Conservation (phyloP, 2,329 filamentous ascomycete species). For the Nigrospora oryzae region DNA sequence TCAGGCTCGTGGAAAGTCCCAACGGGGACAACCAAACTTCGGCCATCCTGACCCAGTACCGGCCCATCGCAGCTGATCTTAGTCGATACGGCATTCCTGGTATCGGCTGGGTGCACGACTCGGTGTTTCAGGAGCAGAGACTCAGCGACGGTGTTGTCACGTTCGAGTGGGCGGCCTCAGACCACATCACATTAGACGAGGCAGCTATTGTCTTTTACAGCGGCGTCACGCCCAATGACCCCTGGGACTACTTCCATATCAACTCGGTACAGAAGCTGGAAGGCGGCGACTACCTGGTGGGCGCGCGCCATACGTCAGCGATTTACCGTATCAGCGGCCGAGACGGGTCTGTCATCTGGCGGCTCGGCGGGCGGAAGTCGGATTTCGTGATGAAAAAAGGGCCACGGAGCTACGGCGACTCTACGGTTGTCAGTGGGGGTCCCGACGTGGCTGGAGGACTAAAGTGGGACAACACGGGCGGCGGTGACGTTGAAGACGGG, state of each 20-base stretch:
- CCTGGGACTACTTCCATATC: constrained; percentile 49
- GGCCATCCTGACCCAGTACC: not conserved
- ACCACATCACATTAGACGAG: not conserved
- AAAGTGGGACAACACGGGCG: constrained; percentile 7
- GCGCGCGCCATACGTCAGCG: constrained; percentile 28
- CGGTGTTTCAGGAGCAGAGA: not conserved
- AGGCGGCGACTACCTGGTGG: constrained; percentile 33
- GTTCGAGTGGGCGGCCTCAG: not conserved
- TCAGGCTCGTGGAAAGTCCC: not conserved
- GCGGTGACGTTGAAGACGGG: constrained; percentile 26
- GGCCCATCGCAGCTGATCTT: not conserved
- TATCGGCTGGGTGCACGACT: not conserved
- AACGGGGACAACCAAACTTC: constrained; percentile 22
- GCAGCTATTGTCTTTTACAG: not conserved
- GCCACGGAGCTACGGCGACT: not conserved
- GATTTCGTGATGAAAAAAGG: constrained; percentile 19
- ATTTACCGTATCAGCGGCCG: constrained; percentile 32
- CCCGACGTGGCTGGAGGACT: no score
- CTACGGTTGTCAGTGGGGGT: not conserved
- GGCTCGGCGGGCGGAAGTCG: constrained; percentile 36
- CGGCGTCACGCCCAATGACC: constrained; percentile 8
- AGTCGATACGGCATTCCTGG: not conserved
- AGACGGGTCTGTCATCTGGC: constrained; percentile 39
- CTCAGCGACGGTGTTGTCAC: not conserved
- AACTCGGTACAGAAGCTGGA: constrained; percentile 43